Percentiles rank a stretch among this genome's conserved stretches.
Conservation (phyloP, 306 rosid genomes). For the Dryas octopetala region DNA sequence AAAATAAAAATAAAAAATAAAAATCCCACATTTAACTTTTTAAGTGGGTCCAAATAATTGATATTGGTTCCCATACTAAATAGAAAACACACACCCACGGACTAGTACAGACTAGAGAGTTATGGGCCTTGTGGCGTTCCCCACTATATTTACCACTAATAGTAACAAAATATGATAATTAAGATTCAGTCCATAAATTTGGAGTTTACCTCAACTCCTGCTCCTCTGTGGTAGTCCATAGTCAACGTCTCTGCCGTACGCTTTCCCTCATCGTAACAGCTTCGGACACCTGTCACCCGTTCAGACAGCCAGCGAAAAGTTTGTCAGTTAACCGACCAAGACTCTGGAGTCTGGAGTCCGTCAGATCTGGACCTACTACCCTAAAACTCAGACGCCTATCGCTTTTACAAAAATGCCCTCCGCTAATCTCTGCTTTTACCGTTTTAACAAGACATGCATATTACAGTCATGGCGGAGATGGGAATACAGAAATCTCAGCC, state of each 20-base stretch:
- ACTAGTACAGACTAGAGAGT: no score
- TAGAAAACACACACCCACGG: no score
- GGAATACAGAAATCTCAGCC: not conserved
- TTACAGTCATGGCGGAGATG: not conserved
- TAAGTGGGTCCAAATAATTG: no score
- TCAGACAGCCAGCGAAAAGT: conserved; percentile 17
- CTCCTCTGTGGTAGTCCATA: conserved; percentile 97
- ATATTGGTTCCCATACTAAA: no score
- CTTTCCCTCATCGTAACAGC: conserved; percentile 98
- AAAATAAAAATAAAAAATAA: not conserved
- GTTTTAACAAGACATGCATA: not conserved
- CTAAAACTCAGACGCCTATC: not conserved
- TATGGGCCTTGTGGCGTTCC: no score
- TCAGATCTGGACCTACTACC: not conserved
- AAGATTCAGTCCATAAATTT: no score
- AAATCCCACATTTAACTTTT: not conserved
- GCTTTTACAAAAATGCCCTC: conserved; percentile 10
- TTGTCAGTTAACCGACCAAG: conserved; percentile 15
- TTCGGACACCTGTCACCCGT: conserved; percentile 83
- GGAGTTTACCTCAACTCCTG: conserved; percentile 64
- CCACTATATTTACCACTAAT: no score
- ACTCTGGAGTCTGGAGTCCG: not conserved
- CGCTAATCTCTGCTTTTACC: not conserved
- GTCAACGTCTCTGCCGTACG: conserved; percentile 99
- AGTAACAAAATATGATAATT: no score